Evolutionary conservation across 202 grass and related monocot genomes (phyloP).

Genomic region (Dendrocalamus latiflorus): DNA sequence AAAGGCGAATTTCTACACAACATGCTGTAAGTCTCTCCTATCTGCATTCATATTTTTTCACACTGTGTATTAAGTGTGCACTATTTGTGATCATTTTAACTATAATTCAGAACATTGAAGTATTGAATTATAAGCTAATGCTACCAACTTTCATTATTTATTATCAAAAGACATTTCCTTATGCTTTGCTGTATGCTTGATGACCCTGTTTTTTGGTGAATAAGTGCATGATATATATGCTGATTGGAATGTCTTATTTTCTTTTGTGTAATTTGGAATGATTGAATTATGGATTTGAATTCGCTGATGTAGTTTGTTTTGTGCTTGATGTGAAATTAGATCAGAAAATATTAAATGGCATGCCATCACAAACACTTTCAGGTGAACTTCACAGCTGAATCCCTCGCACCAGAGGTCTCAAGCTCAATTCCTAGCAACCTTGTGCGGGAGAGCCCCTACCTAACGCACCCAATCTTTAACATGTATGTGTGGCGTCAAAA

Average conservation of each 20-base stretch:
- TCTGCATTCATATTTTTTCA: neutral
- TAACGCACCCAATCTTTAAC: too few relatives aligned
- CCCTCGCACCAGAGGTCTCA: too few relatives aligned
- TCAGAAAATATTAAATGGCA: too few relatives aligned
- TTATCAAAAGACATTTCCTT: neutral
- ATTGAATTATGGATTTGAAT: conserved; percentile 2
- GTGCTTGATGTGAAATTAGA: too few relatives aligned
- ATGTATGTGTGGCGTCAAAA: too few relatives aligned
- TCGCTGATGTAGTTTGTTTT: neutral
- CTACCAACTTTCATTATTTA: neutral
- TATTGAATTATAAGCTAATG: neutral
- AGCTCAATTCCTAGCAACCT: too few relatives aligned
- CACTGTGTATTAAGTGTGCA: neutral
- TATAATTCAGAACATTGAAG: neutral
- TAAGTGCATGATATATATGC: neutral
- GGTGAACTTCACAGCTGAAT: too few relatives aligned
- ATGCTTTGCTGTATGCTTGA: neutral
- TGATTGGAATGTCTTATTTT: neutral
- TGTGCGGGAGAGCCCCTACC: too few relatives aligned
- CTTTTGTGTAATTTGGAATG: neutral
- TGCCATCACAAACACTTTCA: too few relatives aligned
- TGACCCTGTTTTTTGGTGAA: neutral
- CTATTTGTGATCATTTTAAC: neutral
- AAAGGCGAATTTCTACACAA: too few relatives aligned
- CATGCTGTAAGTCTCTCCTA: too few relatives aligned